These are phyloP conservation scores for Botrytis galanthina DNA, from an alignment of 2,329 filamentous ascomycete genomes.

Conservation along the genomic window DNA sequence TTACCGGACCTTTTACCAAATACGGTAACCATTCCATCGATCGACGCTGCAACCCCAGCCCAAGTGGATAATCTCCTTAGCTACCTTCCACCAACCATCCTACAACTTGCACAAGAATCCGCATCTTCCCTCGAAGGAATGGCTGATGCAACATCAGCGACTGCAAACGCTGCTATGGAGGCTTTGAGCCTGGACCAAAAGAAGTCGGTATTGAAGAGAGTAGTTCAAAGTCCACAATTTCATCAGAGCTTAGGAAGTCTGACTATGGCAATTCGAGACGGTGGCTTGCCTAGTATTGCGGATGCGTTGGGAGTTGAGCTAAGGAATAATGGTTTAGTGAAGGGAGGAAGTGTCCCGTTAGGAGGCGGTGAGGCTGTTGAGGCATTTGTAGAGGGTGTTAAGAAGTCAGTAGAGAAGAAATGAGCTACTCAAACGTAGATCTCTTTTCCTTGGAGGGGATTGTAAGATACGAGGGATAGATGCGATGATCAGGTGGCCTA, in stretches of 20 bases:
- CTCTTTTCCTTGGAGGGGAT: neutral
- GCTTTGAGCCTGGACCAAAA: constrained; percentile 75
- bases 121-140: constrained; percentile 55
- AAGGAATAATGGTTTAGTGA: constrained; percentile 78
- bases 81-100: constrained; percentile 74
- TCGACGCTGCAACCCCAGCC: constrained; percentile 56
- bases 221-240: constrained; percentile 87
- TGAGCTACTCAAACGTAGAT: neutral
- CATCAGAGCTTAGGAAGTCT: constrained; percentile 80
- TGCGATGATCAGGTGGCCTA: neutral
- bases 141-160: constrained; percentile 65
- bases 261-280: constrained; percentile 84
- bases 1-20: constrained; percentile 82
- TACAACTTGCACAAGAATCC: constrained; percentile 71
- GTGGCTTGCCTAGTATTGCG: constrained; percentile 83
- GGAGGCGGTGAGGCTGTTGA: constrained; percentile 87
- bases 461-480: constrained; percentile 10
- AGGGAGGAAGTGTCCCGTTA: constrained; percentile 75
- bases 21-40: constrained; percentile 71
- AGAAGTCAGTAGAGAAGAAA: constrained; percentile 67
- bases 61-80: constrained; percentile 73
- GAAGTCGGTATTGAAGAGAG: constrained; percentile 73
- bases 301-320: constrained; percentile 81
- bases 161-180: constrained; percentile 69
- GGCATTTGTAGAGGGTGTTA: constrained; percentile 87